Evolutionary conservation across 2,329 filamentous ascomycete genomes (phyloP), one percentile per base, ranked within the genome.

Genomic region (Beauveria rudraprayagi): DNA sequence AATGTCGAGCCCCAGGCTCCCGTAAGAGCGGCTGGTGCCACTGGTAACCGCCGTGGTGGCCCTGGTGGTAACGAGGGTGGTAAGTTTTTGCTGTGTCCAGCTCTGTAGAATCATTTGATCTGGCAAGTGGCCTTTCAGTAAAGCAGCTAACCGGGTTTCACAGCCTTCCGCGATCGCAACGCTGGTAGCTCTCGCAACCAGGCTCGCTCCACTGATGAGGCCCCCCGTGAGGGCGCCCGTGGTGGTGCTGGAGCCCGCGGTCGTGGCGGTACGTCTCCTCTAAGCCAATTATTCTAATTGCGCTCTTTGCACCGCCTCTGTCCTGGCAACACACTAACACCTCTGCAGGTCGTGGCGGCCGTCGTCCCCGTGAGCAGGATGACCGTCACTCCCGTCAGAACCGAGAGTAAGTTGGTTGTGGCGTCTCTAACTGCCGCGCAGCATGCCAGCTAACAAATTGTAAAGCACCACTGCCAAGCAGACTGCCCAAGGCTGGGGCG

Each of bases 81-180:
- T 97, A 82, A 77, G 90, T 72, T 5, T 58, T 61, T 46, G 19
- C 55, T 50, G 34, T 26, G 6, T 22, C 22, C 17, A 46, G 34
- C 50, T 22, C 11, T 11, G 24, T 22, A n/a, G 19, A 40, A 43
- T 47, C 57, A 56, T 52, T 60, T 41, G 52, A 48, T 11, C 16
- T 61, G 43, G 59, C 54, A 56, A 50, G 43, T 37, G 54, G 41
- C 8, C 24, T 53, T 54, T 10, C 16, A 10, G 34, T 40, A 14
- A 44, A 26, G 54, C 59, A 69, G 61, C 57, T 60, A 62, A 64
- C 62, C 40, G 47, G 60, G 61, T 59, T 34, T 30, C 62, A 28
- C 70, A 96, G 92, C 91, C 74, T 94, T 92, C 88, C 91, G 90
- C 75, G 91, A 96, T 80, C 90, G 90, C 74, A 86, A 85, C 72